Conservation (phyloP, 2,329 filamentous ascomycete genomes). For the Camillea tinctor region DNA sequence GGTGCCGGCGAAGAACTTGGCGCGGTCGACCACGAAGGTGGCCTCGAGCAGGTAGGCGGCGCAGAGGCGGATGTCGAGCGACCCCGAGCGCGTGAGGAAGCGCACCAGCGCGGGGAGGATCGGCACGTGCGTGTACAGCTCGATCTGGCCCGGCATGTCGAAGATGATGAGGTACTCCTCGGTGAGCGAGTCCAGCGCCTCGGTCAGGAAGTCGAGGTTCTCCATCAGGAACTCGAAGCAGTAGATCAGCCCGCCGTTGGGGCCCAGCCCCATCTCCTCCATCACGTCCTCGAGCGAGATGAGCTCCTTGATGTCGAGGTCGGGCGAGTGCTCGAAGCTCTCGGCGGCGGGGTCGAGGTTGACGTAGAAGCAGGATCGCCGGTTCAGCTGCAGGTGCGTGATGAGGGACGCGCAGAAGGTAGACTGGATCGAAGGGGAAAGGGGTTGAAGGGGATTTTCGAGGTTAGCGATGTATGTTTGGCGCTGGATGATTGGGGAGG, state of each 20-base stretch:
- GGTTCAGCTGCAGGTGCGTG: constrained; percentile 85
- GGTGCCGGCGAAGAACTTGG: constrained; percentile 96
- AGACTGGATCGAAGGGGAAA: constrained; percentile 56
- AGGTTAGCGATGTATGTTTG: constrained; percentile 1
- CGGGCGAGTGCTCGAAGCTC: constrained; percentile 80
- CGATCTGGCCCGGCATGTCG: constrained; percentile 98
- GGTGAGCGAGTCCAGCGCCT: constrained; percentile 71
- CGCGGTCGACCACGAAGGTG: constrained; percentile 91
- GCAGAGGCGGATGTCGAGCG: constrained; percentile 86
- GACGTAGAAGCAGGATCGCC: constrained; percentile 94
- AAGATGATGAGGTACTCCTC: constrained; percentile 98
- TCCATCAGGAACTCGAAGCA: constrained; percentile 75
- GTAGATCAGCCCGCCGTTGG: constrained; percentile 71
- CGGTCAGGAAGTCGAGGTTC: constrained; percentile 71
- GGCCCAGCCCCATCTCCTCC: constrained; percentile 67
- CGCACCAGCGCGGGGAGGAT: constrained; percentile 82
- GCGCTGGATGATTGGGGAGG: background rate
- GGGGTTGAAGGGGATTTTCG: background rate
- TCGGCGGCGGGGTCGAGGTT: constrained; percentile 98
- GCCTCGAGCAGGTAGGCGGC: constrained; percentile 93
- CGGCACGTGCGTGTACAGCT: constrained; percentile 95
- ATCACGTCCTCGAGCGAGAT: constrained; percentile 86
- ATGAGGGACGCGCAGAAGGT: constrained; percentile 95
- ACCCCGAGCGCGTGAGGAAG: constrained; percentile 74
- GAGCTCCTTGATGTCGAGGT: constrained; percentile 84